Evolutionary conservation across 2,329 filamentous ascomycete species (phyloP), one percentile per base, ranked within the genome.

Genomic region (Monosporascus sp.): DNA sequence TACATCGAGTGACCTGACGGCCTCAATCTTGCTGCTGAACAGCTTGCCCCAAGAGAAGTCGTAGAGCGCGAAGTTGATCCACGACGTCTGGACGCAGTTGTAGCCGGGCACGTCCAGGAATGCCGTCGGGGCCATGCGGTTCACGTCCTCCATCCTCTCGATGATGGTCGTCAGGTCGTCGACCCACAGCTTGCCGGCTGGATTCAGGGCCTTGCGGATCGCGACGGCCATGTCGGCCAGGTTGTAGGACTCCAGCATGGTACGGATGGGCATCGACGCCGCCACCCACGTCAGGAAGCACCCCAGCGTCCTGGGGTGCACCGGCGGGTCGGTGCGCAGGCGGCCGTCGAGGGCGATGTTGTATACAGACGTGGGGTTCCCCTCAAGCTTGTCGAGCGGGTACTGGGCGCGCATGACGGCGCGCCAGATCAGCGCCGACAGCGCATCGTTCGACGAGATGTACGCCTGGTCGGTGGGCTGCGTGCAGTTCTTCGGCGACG

Each of bases 341-440:
- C 71, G 66, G 4, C 67, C 68, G 52, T 74, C 68, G 37, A 74
- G 63, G 2, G 72, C 68, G 43, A 74, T 68, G 41, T 70, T 68
- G 54, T 72, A 68, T 3, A 69, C 60, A 1, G 70, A 73, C 0
- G 61, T 58, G 7, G 66, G 66, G 45, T 70, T 63, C 5, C 61
- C 64, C 35, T 68, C 58, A 3, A 74, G 56, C 7, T 59, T 53
- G 6, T 60, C 37, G 56, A 66, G 24, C 54, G 67, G 38, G 62
- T 60, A 54, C 67, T 67, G 52, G 51, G 68, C 56, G 3, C 49
- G 43, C 62, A 65, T 64, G 27, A 63, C 59, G 5, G 63, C 68
- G 58, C 50, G 68, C 71, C 71, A 73, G 52, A 74, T 63, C 8
- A 73, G 57, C 1, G 70, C 69, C 16, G 69, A 68, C 9, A 71